Evolutionary conservation across 2,329 filamentous ascomycete genomes (phyloP), one percentile per base, ranked within the genome.

Genomic region (Myriosclerotinia scirpicola): DNA sequence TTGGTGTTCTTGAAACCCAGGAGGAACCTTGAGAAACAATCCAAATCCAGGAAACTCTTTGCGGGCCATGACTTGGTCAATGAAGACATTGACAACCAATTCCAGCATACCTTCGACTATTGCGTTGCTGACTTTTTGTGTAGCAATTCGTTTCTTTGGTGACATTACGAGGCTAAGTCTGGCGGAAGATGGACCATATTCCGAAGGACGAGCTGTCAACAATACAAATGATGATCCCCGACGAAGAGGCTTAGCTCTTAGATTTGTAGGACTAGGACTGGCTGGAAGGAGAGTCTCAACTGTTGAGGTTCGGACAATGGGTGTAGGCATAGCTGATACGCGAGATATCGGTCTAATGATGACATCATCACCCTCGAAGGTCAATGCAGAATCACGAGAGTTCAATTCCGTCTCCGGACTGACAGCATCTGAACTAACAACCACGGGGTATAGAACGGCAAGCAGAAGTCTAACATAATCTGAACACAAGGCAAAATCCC

Each of bases 31-130:
- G 64, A 91, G 81, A 74, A 92, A 96, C 12, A 99, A 80, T 0
- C 90, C 88, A 64, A 99, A 90, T 0, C 95, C 94, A 3, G 89
- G 83, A 75, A 98, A 99, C 64, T 99, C 95, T 76, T 97, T 97
- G 36, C 92, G 88, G 40, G 84, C 85, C 53, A 97, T 85, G 0
- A 98, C 80, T 72, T 98, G 92, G 73, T 97, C 93, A 60, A 90
- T 84, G 74, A 97, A 96, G 0, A 97, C 87, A 26, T 85, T 85
- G 59, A 95, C 82, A 2, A 94, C 85, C 30, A 98, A 83, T 69
- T 93, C 90, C 6, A 96, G 78, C 17, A 97, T 80, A 6, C 87
- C 87, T 69, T 96, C 90, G 0, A 94, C 84, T 22, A 96, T 83
- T 0, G 86, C 83, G 73, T 91, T 89, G 44, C 87, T 88, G 14